Evolutionary conservation across 441 rosid species (phyloP), one percentile per base, ranked within the genome.

Genomic region (Euphorbia corollata): DNA sequence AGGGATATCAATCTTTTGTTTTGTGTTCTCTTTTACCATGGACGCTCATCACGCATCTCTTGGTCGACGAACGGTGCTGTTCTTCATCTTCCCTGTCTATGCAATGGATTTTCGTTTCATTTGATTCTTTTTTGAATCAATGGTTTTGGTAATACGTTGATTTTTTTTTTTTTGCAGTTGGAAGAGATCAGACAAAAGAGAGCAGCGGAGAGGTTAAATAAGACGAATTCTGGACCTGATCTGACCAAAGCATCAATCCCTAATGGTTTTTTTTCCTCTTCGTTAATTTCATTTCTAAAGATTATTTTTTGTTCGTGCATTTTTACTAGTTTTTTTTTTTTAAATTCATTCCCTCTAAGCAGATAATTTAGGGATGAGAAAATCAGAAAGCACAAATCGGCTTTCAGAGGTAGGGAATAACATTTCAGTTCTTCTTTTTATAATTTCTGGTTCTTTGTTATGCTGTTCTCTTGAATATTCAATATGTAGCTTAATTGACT

Each of bases 41-140:
- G 87, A 85, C 34, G 63, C 87, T 59, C 92, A 65, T 63, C 98
- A 90, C 61, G 95, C 98, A 62, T 82, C 97, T 38, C 83, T 90
- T 8, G 98, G 96, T 61, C 97, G 98, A 67, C 85, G 98, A 78
- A 89, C 98, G 78, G 98, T 93, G 77, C 64, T 45, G 97, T 93
- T 77, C 67, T 45, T 23, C 3, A 6, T 45, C 67, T n/a, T 67
- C 22, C 55, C 67, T 5, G 19, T 51, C 20, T 11, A 7, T 71
- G 60, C 41, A 36, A 9, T 27, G 34, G 67, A 32, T 15, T 60
- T 61, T 59, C 41, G 54, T 2, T 23, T 32, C 13, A n/a, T 19
- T 32, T 41, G 13, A 16, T 12, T 59, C 55, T 15, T 0, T 8
- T 41, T 2, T 36, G 5, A 36, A 2, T 15, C n/a, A 3, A 0